A percentile compares a stretch with the other conserved stretches of the same genome.
Conservation (phyloP, 257 asterid genomes). For the Solanum appendiculatum region DNA sequence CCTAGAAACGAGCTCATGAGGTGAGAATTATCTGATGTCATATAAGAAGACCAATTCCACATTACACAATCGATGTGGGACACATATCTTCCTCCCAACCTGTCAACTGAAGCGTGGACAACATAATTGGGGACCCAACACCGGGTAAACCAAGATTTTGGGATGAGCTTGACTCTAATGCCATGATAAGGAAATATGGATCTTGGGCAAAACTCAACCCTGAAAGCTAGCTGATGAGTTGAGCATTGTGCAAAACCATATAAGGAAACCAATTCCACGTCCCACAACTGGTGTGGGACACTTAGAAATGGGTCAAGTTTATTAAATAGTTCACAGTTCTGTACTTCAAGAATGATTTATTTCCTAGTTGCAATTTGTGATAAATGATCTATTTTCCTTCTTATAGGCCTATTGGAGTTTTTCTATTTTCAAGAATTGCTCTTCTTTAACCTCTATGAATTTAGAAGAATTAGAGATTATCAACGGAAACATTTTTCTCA, state of each 20-base stretch:
- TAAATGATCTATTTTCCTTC: background rate
- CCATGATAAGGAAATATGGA: background rate
- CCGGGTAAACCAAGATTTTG: too few relatives aligned
- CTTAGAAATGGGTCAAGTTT: too few relatives aligned
- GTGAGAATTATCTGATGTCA: background rate
- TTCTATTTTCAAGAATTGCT: background rate
- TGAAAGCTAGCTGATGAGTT: background rate
- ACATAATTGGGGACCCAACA: background rate
- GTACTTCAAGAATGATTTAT: background rate
- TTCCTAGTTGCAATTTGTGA: background rate
- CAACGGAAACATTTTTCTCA: background rate
- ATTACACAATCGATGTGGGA: background rate
- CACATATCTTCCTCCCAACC: background rate
- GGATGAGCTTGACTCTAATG: too few relatives aligned
- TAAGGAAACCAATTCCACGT: too few relatives aligned
- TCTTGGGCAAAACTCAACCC: background rate
- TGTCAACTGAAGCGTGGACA: background rate
- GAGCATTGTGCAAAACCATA: background rate
- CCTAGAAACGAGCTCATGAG: background rate
- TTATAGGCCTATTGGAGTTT: background rate
- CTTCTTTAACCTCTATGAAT: background rate
- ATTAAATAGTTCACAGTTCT: too few relatives aligned
- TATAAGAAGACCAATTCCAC: background rate
- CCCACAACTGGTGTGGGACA: too few relatives aligned
- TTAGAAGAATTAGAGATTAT: background rate